A percentile compares a stretch with the other conserved stretches of the same genome.
phyloP scores from a whole-genome alignment of 116 monocot genomes.

The Posidonia oceanica region DNA sequence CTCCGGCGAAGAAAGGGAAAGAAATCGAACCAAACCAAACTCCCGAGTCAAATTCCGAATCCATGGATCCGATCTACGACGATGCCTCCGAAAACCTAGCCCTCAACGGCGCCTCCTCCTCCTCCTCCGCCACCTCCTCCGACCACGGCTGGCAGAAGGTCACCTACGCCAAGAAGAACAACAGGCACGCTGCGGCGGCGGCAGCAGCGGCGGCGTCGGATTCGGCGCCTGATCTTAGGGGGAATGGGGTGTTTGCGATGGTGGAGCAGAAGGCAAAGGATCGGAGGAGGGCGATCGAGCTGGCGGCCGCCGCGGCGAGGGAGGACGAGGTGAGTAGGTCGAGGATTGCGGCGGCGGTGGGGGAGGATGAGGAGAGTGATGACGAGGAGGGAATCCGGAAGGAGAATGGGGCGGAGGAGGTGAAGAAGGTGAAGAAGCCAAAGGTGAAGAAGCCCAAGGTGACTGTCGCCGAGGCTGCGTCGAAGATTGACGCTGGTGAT shows the following conservation, averaged over 20 bases:
- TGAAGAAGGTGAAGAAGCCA: constrained; percentile 65
- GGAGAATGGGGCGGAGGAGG: constrained; percentile 23
- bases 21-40: too few species aligned
- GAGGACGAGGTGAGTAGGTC: constrained; percentile 9
- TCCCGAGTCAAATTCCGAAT: too few species aligned
- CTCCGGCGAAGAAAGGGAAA: too few species aligned
- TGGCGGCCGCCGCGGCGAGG: constrained; percentile 17
- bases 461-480: constrained; percentile 77
- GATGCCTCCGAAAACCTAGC: neutral
- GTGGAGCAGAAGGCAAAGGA: constrained; percentile 66
- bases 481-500: constrained; percentile 58
- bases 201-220: neutral
- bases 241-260: constrained; percentile 48
- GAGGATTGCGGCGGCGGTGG: constrained; percentile 2
- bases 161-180: constrained; percentile 39
- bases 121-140: constrained; percentile 14
- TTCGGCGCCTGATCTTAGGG: constrained; percentile 10
- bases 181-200: constrained; percentile 23
- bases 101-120: constrained; percentile 11
- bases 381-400: constrained; percentile 10
- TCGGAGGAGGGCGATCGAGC: constrained; percentile 49
- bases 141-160: constrained; percentile 95
- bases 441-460: constrained; percentile 93
- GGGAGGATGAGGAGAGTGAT: constrained; percentile 29
- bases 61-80: neutral